Conservation (phyloP, 73 alveolate species). For the Paramecium pentaurelia region DNA sequence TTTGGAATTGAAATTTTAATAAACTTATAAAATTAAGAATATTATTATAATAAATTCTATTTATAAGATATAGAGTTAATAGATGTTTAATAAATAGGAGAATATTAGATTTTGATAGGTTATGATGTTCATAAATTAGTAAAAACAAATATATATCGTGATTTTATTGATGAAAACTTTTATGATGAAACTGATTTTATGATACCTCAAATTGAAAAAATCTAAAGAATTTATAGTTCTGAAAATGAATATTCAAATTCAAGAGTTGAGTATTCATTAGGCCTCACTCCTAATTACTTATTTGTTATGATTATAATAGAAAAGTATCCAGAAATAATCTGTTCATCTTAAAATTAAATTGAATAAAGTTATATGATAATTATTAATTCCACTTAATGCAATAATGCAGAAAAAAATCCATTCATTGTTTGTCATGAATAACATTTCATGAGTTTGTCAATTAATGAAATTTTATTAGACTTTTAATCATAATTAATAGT, state of each 20-base stretch:
- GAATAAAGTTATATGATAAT: background rate
- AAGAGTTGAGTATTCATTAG: background rate
- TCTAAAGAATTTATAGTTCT: background rate
- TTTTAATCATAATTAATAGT: background rate
- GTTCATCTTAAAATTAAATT: background rate
- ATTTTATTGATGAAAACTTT: background rate
- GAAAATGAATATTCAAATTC: background rate
- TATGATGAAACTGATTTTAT: slow-evolving; percentile 27
- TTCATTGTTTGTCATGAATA: background rate
- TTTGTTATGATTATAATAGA: background rate
- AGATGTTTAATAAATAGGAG: background rate
- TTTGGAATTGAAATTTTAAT: slow-evolving; percentile 21
- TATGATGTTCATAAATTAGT: slow-evolving; percentile 31
- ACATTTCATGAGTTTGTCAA: background rate
- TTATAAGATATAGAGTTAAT: slow-evolving; percentile 4
- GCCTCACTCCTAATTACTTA: background rate
- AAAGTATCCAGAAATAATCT: background rate
- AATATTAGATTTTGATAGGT: background rate
- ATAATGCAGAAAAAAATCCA: background rate
- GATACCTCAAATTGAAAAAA: background rate
- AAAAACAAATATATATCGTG: background rate
- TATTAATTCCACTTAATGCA: slow-evolving; percentile 2
- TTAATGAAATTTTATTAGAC: background rate
- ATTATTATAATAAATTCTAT: slow-evolving; percentile 11
- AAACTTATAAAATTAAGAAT: background rate